Conservation (phyloP, 164 flowering plant genomes). For the Platanus orientalis region DNA sequence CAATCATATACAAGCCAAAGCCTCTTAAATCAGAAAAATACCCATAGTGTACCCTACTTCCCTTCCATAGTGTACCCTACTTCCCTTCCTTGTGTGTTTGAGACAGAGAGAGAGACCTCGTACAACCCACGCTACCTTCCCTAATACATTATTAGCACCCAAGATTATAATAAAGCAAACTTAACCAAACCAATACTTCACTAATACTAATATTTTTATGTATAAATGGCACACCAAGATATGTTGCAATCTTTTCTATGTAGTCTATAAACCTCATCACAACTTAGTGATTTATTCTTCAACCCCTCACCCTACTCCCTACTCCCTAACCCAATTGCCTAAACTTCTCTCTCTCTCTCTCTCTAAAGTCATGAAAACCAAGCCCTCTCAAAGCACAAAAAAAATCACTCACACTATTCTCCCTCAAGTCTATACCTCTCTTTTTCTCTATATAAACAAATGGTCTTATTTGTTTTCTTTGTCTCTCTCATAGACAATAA, state of each 20-base stretch:
- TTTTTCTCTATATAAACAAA: not conserved
- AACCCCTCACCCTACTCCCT: not conserved
- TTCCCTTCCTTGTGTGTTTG: too few species aligned
- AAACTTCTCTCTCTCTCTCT: not conserved
- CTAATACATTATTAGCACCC: not conserved
- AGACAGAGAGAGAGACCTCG: not conserved
- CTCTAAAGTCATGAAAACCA: not conserved
- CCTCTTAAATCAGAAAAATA: too few species aligned
- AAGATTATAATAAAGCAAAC: not conserved
- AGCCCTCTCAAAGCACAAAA: not conserved
- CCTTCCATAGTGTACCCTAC: too few species aligned
- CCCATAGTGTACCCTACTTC: too few species aligned
- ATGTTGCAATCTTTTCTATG: not conserved
- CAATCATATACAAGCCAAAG: too few species aligned
- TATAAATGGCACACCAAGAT: not conserved
- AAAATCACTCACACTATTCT: not conserved
- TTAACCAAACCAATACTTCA: not conserved
- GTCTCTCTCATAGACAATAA: not conserved
- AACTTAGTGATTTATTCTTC: too few species aligned
- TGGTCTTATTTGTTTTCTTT: not conserved
- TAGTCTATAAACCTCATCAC: not conserved
- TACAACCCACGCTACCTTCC: not conserved
- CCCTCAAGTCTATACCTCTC: not conserved
- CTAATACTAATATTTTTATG: not conserved
- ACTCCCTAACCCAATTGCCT: not conserved